Base-by-base conservation (phyloP, 768 basidiomycete genomes). In the Gymnopilus junonius region DNA sequence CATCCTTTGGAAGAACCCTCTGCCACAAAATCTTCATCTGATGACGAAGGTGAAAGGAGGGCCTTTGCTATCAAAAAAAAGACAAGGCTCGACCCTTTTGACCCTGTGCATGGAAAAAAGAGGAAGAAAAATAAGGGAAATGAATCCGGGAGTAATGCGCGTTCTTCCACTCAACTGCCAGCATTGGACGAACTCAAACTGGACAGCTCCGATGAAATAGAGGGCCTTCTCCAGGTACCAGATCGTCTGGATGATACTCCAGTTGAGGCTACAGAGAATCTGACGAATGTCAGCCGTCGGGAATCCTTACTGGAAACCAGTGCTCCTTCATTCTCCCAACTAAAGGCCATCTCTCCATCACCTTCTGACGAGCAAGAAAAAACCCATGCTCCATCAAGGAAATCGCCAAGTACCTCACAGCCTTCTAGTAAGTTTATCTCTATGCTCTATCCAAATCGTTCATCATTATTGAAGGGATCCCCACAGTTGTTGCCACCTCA, bases 11-110 rank as follows among this genome's bases (percentile, higher is more conserved):
- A 82, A 39, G 79, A 82, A 20, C 82, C 79, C 21, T 76, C 66
- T 23, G 64, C 69, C 55, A 29, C 57, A 10, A 61, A 70, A 55
- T 65, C 67, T 55, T 62, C 62, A 61, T 77, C 67, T 40, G 71
- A 71, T 40, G 80, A 83, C 45, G 88, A 89, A 31, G 84, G 83
- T 27, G 88, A 89, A 67, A 87, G 84, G 67, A 81, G 85, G 71
- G 83, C 84, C 0, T 76, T 81, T 23, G 80, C 84, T 3, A 82
- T 85, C 64, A 85, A 82, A 73, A 91, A 88, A 73, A 90, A 86
- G 69, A 74, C 76, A 10, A 82, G 82, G 62, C 65, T 77, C 17
- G 90, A 92, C 67, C 88, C 87, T 0, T 92, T 91, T 65, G 77
- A 74, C 55, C 70, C 71, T 48, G 72, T 73, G 45, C 75, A 80